Percentiles rank a stretch among this genome's conserved stretches.
phyloP scores from a whole-genome alignment of 306 rosid genomes.

The Quercus aquifolioides region DNA sequence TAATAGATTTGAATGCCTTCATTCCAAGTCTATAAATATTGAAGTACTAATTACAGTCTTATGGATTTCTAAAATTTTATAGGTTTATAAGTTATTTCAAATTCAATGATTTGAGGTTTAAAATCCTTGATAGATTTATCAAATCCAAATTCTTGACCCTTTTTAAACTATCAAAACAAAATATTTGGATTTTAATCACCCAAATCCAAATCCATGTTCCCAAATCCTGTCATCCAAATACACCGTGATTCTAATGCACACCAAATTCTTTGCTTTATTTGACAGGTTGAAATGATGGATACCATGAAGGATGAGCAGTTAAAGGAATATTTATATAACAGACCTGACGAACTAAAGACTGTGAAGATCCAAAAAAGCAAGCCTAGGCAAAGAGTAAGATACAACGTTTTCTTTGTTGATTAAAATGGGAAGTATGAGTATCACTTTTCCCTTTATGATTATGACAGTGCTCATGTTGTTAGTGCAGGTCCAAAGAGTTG shows the following conservation, averaged over 20 bases:
- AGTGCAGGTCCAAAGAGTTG: conserved; percentile 20
- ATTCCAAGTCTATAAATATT: no score
- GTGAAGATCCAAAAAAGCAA: conserved; percentile 20
- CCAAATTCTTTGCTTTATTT: not conserved
- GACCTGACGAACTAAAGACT: conserved; percentile 30
- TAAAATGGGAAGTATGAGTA: not conserved
- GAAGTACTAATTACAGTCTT: no score
- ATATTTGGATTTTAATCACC: no score
- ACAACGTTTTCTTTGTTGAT: not conserved
- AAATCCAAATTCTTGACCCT: no score
- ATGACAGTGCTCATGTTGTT: not conserved
- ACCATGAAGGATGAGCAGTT: conserved; percentile 26
- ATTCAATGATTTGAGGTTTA: no score
- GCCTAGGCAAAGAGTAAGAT: conserved; percentile 21
- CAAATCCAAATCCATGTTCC: no score
- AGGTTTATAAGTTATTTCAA: no score
- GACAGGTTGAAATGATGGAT: conserved; percentile 30
- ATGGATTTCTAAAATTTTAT: no score
- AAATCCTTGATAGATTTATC: no score
- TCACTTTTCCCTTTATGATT: not conserved
- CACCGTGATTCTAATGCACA: not conserved
- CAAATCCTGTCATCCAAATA: no score
- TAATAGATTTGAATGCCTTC: no score
- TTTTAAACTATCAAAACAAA: no score
- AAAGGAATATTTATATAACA: conserved; percentile 17